Base-by-base conservation (phyloP, 345 rosid genomes). In the Lepidium didymum region DNA sequence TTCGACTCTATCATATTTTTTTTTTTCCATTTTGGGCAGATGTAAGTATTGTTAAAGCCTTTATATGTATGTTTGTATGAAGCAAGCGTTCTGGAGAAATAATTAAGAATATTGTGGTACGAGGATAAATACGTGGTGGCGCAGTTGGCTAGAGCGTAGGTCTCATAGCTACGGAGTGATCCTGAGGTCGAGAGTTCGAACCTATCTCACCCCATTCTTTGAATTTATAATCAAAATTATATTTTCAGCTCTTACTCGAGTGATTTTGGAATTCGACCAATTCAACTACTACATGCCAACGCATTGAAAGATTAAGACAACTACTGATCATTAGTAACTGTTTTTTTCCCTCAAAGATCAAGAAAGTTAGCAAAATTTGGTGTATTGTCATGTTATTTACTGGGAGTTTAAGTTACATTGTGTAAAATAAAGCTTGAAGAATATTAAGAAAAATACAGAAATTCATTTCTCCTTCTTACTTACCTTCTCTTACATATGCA, bases 141-240 rank as follows among this genome's bases (percentile, higher is more conserved):
- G 96, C 92, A 87, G 95, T 89, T 89, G 96, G 91, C 85, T 86
- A 87, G 96, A 91, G 88, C 89, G 92, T 79, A 85, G 95, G 87
- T 92, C 92, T 87, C 96, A 86, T 86, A 84, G 95, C 91, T 79
- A 55, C 60, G 27, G 91, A 85, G 96, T 75, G 1, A 91, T 87
- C 92, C 96, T 83, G 92, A 86, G 91, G 95, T 89, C 86, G 96
- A 87, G 95, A 85, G 95, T 81, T 82, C 84, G 88, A 82, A 80
- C 90, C 95, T 86, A 88, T 87, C 96, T 86, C 96, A 83, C 85
- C 95, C 91, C 91, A 89, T 3, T 12, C 5, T 40, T 3, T 4
- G 11, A 6, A 6, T 10, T 12, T 25, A 25, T 3, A 25, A 25
- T 23, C 4, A 23, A 49, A 21, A 23, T 10, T 7, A 3, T 8